Evolutionary conservation across 495 filamentous ascomycete genomes (phyloP).

Genomic region (Penicillium nucicola): DNA sequence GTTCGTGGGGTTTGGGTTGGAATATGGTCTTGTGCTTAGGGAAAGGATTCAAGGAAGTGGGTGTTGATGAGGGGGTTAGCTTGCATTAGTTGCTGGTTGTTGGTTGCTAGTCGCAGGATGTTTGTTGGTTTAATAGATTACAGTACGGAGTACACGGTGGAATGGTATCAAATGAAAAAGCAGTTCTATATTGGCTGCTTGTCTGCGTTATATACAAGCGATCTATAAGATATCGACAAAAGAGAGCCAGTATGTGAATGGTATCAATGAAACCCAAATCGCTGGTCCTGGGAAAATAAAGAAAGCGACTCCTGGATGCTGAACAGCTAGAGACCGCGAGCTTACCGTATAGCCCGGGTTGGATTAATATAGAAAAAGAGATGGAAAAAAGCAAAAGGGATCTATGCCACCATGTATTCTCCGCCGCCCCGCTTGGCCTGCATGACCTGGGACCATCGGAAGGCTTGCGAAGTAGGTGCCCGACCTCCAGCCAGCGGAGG

Average conservation of each 20-base stretch:
- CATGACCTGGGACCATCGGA: constrained; percentile 77
- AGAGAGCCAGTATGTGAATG: background rate
- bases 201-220: background rate
- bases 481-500: constrained; percentile 17
- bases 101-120: no score
- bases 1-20: no score
- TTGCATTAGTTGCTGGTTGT: no score
- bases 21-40: no score
- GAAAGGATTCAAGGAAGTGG: no score
- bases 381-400: background rate
- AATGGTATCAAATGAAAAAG: no score
- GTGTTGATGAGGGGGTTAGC: no score
- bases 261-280: constrained; percentile 9
- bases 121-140: no score
- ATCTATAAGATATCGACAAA: background rate
- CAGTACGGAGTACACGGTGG: no score
- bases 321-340: constrained; percentile 1
- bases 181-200: no score
- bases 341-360: background rate
- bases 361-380: background rate
- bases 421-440: constrained; percentile 63
- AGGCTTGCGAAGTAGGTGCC: constrained; percentile 42
- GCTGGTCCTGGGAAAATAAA: constrained; percentile 13
- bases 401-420: constrained; percentile 82
- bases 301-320: constrained; percentile 1